Percentiles rank a stretch among this genome's conserved stretches.
Evolutionary conservation across 225 moss, liverwort and hornwort species (phyloP).

Genomic region (Bryoerythrophyllum caledonicum): DNA sequence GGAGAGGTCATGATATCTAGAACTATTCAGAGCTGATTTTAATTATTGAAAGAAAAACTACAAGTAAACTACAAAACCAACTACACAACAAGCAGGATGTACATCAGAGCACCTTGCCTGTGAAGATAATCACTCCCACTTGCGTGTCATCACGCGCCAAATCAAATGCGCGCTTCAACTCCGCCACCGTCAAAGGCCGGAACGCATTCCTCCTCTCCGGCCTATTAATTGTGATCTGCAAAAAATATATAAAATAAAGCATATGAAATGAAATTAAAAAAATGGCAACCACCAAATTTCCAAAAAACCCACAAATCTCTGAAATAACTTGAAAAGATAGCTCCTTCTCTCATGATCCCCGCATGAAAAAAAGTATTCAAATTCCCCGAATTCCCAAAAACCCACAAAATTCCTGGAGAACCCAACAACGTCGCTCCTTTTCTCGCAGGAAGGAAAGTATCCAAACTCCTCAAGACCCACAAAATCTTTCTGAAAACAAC

Average conservation of each 20-base stretch:
- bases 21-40: no score
- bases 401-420: no score
- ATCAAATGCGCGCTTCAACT: conserved; percentile 75
- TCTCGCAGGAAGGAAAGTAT: no score
- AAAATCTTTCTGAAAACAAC: neutral
- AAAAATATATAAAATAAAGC: neutral
- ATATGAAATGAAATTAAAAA: neutral
- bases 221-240: conserved; percentile 92
- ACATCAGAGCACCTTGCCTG: conserved; percentile 76
- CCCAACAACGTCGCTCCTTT: no score
- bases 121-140: conserved; percentile 89
- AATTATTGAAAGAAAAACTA: no score
- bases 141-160: conserved; percentile 86
- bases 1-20: no score
- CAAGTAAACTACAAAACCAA: no score
- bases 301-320: neutral
- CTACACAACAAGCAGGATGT: conserved; percentile 3
- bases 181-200: conserved; percentile 79
- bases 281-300: neutral
- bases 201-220: conserved; percentile 91
- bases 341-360: no score
- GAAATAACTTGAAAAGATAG: neutral
- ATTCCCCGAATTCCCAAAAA: no score
- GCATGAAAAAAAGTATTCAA: no score
- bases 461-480: no score